Evolutionary conservation across 2,329 filamentous ascomycete genomes (phyloP), one percentile per base, ranked within the genome.

Genomic region (Conoideocrella luteorostrata): DNA sequence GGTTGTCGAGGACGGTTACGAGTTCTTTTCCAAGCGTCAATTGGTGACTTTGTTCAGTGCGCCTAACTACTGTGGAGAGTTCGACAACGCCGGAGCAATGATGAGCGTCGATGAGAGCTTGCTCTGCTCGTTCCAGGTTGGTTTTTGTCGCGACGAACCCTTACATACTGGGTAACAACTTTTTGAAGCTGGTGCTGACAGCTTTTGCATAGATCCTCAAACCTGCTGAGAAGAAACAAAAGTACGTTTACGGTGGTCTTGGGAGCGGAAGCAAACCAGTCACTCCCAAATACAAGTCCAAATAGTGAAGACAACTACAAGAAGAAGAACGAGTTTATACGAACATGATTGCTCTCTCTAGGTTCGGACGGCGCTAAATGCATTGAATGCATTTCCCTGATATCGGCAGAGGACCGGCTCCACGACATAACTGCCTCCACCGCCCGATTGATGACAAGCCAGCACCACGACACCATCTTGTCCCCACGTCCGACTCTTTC

Each of bases 221-320:
- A 77, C 93, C 93, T 63, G 93, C 93, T 69, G 93, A 98, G 81
- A 98, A 98, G 84, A 98, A 98, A 84, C 91, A 96, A 88, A 97
- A 97, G 90, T 97, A 95, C 77, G 90, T 94, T 65, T 78, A 82
- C 73, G 76, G 75, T 72, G 76, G 78, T 72, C 76, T 84, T 69
- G 82, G 78, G 72, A 77, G 77, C 72, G 47, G 50, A 50, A 53
- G 52, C 52, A 55, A 53, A 50, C 50, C 54, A 50, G 47, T 42
- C 50, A 50, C 46, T 49, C 49, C 55, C 51, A 54, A 46, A 22
- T 40, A 41, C 46, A 54, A 52, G 38, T 49, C 52, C 41, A 56
- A 50, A 33, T 45, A 45, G 43, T 58, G 47, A 24, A 10, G 10
- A 15, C 13, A 22, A 23, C 18, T 39, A 22, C 24, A 29, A 32